Evolutionary conservation across 2,329 filamentous ascomycete genomes (phyloP).

Genomic region (Fusarium papillatum): DNA sequence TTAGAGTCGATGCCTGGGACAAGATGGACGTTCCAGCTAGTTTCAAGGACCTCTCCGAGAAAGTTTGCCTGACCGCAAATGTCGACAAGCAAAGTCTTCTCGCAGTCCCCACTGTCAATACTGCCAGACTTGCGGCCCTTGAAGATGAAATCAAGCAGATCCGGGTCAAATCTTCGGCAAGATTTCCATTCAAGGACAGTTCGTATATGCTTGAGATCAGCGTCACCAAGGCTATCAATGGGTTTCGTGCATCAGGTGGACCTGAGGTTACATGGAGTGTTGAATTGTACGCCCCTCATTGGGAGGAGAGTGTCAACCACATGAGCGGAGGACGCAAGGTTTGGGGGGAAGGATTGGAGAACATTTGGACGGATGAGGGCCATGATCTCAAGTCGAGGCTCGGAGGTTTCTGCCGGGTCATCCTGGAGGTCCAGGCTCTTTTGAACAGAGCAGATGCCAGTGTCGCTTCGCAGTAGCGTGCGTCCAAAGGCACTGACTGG

Average conservation of each 20-base stretch:
- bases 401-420: constrained; percentile 45
- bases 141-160: constrained; percentile 32
- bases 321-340: constrained; percentile 43
- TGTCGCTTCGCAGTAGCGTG: constrained; percentile 17
- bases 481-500: constrained; percentile 7
- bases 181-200: constrained; percentile 47
- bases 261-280: constrained; percentile 48
- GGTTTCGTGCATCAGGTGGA: constrained; percentile 11
- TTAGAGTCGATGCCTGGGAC: constrained; percentile 47
- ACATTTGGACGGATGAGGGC: constrained; percentile 50
- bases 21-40: constrained; percentile 29
- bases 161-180: constrained; percentile 43
- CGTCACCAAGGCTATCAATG: constrained; percentile 46
- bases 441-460: constrained; percentile 33
- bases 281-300: constrained; percentile 50
- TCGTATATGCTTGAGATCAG: constrained; percentile 51
- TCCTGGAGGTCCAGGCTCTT: constrained; percentile 49
- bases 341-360: constrained; percentile 46
- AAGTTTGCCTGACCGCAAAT: constrained; percentile 32
- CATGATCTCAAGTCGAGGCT: constrained; percentile 44
- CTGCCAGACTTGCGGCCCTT: constrained; percentile 13
- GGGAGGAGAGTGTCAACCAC: constrained; percentile 53
- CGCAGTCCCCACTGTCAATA: constrained; percentile 26
- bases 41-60: constrained; percentile 38
- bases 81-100: constrained; percentile 18